Percentiles rank a stretch among this genome's conserved stretches.
These are phyloP conservation scores for Striga hermonthica DNA, from an alignment of 305 asterid species.

Conservation along the genomic window DNA sequence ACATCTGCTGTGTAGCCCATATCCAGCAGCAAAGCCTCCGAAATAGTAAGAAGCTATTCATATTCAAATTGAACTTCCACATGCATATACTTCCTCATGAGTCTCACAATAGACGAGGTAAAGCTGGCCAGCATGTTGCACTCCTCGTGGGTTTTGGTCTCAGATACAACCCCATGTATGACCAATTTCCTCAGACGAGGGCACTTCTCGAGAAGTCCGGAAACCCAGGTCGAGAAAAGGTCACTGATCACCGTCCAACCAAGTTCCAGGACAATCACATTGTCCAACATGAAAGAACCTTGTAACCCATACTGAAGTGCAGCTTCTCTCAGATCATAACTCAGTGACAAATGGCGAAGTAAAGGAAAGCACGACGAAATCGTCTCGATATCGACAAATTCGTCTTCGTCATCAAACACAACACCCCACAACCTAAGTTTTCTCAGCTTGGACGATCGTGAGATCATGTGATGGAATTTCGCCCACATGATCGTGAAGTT, in stretches of 20 bases:
- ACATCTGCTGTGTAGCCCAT: too few species aligned
- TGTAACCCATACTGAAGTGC: slow-evolving; percentile 52
- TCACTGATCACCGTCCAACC: slow-evolving; percentile 82
- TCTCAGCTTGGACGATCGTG: slow-evolving; percentile 47
- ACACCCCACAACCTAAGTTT: slow-evolving; percentile 80
- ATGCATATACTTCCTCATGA: slow-evolving; percentile 66
- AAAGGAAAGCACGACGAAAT: slow-evolving; percentile 76
- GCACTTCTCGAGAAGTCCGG: slow-evolving; percentile 70
- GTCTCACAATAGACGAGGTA: slow-evolving; percentile 62
- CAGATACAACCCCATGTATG: slow-evolving; percentile 73
- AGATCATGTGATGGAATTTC: slow-evolving; percentile 79
- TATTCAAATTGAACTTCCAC: slow-evolving; percentile 71
- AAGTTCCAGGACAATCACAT: slow-evolving; percentile 61
- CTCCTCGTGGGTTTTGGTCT: slow-evolving; percentile 81
- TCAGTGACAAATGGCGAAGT: slow-evolving; percentile 62
- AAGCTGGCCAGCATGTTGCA: slow-evolving; percentile 40
- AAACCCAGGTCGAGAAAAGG: slow-evolving; percentile 67
- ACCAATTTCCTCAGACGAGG: slow-evolving; percentile 66
- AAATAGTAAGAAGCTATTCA: slow-evolving; percentile 36
- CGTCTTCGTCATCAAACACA: slow-evolving; percentile 84
- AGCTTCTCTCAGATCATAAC: slow-evolving; percentile 69
- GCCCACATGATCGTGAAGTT: slow-evolving; percentile 92
- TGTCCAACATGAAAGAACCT: slow-evolving; percentile 64
- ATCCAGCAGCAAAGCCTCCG: too few species aligned
- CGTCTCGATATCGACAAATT: slow-evolving; percentile 73